Base-by-base conservation (phyloP, 2,329 filamentous ascomycete species). In the Beauveria scarabaeidicola region DNA sequence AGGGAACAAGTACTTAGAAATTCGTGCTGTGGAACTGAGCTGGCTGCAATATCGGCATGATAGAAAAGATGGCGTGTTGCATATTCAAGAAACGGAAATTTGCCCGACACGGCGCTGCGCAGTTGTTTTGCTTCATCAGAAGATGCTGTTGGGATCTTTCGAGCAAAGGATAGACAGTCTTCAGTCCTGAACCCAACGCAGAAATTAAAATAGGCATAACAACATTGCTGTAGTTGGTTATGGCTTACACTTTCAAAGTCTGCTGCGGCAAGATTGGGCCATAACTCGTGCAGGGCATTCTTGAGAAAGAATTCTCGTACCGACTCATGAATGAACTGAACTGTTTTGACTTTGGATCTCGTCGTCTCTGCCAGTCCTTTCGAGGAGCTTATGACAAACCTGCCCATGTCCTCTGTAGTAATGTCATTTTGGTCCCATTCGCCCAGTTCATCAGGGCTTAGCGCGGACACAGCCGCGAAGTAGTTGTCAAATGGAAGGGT, bases 301-400 rank as follows among this genome's bases (percentile, higher is more conserved):
- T 70, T 71, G 1, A 77, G 47, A 0, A 81, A 65, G 27, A 78
- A 81, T 6, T 81, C 78, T 3, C 73, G 66, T 0, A 81, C 77
- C 0, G 78, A 78, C 62, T 81, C 77, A 44, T 82, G 79, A 10
- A 81, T 81, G 62, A 52, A 80, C 59, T 80, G 78, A 1, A 79
- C 71, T 5, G 29, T 48, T 47, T 9, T 9, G 15, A 25, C 3
- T 19, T 57, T 41, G 13, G 27, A n/a, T 19, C 23, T 48, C n/a
- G 43, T 47, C n/a, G 65, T 62, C 60, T 79, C 76, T 0, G 72
- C 74, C 17, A 81, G 70, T 0, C 79, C 78, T 62, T 79, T 80
- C 0, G 78, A 81, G 0, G 68, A 73, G 48, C 63, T 69, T 0
- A 74, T 55, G 0, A 81, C 66, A 36, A 69, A 77, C 7, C 56